Percentiles rank a stretch among this genome's conserved stretches.
Evolutionary conservation across 768 basidiomycete species (phyloP).

Genomic region (Chlorophyllum brunneum): DNA sequence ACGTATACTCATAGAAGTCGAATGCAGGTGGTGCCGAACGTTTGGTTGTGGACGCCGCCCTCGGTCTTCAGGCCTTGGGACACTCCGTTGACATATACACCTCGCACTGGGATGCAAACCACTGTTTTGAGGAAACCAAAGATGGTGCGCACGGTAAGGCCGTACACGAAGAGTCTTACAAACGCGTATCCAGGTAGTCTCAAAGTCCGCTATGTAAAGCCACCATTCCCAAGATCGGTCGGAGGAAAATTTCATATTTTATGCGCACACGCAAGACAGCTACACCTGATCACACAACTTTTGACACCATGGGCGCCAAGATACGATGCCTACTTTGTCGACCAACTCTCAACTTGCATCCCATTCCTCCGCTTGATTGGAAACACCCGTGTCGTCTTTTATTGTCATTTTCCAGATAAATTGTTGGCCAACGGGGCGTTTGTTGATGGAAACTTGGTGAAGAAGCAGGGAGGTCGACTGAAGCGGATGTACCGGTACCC

Average conservation of each 20-base stretch:
- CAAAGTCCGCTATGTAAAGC: constrained; percentile 62
- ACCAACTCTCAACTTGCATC: constrained; percentile 91
- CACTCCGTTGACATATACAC: constrained; percentile 90
- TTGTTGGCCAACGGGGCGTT: constrained; percentile 72
- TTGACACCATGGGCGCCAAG: constrained; percentile 41
- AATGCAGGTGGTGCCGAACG: constrained; percentile 88
- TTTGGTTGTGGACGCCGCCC: constrained; percentile 90
- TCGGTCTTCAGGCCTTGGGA: constrained; percentile 80
- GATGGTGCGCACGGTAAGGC: constrained; percentile 55
- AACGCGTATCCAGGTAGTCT: constrained; percentile 59
- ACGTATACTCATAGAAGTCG: constrained; percentile 13
- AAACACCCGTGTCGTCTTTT: constrained; percentile 86
- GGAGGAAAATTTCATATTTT: constrained; percentile 84
- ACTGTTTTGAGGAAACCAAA: constrained; percentile 92
- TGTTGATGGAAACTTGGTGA: constrained; percentile 47
- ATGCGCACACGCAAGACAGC: constrained; percentile 83
- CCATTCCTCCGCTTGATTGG: constrained; percentile 71
- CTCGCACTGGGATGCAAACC: constrained; percentile 81
- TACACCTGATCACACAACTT: constrained; percentile 75
- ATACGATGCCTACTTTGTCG: constrained; percentile 89
- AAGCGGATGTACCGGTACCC: constrained; percentile 82
- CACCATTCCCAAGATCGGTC: constrained; percentile 79
- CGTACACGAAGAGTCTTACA: not conserved
- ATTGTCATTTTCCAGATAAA: constrained; percentile 98
- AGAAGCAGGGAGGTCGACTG: constrained; percentile 42